Conservation (phyloP, 805 yeast genomes). For the Teunomyces tritomae region DNA sequence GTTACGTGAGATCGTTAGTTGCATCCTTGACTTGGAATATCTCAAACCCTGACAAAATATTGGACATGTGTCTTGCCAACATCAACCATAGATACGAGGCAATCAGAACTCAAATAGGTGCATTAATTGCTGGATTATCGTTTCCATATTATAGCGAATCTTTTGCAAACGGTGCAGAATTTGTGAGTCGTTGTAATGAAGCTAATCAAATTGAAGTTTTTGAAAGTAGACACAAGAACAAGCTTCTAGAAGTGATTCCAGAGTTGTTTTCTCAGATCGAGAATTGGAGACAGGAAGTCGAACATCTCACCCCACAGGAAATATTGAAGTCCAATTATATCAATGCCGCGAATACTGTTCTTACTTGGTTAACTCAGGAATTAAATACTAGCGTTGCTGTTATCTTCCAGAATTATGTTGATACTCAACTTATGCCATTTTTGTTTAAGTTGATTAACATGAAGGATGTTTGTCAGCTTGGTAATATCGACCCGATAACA, state of each 20-base stretch:
- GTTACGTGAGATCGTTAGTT: constrained; percentile 51
- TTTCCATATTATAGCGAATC: constrained; percentile 44
- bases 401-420: constrained; percentile 51
- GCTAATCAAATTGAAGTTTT: constrained; percentile 32
- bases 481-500: constrained; percentile 53
- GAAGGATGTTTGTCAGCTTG: constrained; percentile 79
- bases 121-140: constrained; percentile 49
- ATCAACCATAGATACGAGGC: constrained; percentile 68
- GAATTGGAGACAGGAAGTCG: constrained; percentile 34
- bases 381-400: constrained; percentile 53
- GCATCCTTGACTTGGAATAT: constrained; percentile 55
- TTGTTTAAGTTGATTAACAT: constrained; percentile 59
- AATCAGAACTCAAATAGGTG: constrained; percentile 68
- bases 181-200: constrained; percentile 37
- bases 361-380: constrained; percentile 56
- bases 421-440: constrained; percentile 59
- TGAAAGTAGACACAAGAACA: constrained; percentile 16
- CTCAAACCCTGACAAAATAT: constrained; percentile 45
- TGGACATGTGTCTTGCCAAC: constrained; percentile 44
- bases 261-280: constrained; percentile 45
- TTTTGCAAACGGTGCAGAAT: constrained; percentile 33
- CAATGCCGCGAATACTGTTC: constrained; percentile 61
- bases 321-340: constrained; percentile 58
- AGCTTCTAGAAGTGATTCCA: constrained; percentile 37
- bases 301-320: constrained; percentile 50